Evolutionary conservation across 2,329 filamentous ascomycete species (phyloP).

Genomic region (Aspergillus arachidicola): DNA sequence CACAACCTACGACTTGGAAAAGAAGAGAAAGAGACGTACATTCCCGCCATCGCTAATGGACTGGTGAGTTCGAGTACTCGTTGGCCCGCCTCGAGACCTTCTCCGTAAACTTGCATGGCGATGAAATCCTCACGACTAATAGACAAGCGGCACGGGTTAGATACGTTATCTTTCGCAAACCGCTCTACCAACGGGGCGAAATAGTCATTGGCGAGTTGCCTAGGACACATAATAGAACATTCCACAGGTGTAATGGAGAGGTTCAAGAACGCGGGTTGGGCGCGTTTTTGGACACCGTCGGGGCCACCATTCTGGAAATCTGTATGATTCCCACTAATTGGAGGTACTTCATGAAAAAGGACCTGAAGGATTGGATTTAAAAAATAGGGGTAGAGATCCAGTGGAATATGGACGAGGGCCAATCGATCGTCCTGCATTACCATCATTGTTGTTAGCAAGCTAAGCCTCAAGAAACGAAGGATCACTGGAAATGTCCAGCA

Average conservation of each 20-base stretch:
- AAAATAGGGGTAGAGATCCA: slow-evolving; percentile 74
- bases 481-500: background rate
- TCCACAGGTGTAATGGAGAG: slow-evolving; percentile 90
- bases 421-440: slow-evolving; percentile 74
- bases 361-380: slow-evolving; percentile 85
- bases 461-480: slow-evolving; percentile 7
- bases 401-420: slow-evolving; percentile 86
- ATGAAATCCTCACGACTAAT: slow-evolving; percentile 84
- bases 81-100: slow-evolving; percentile 87
- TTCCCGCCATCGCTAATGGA: slow-evolving; percentile 85
- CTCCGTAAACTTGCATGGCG: slow-evolving; percentile 85
- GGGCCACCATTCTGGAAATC: slow-evolving; percentile 37
- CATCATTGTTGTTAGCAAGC: slow-evolving; percentile 21
- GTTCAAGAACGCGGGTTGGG: slow-evolving; percentile 81
- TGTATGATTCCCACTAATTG: slow-evolving; percentile 44
- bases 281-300: slow-evolving; percentile 40
- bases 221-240: slow-evolving; percentile 87
- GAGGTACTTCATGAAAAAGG: slow-evolving; percentile 64
- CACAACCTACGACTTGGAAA: background rate
- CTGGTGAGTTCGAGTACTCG: slow-evolving; percentile 89
- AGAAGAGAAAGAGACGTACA: slow-evolving; percentile 52
- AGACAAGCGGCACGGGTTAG: slow-evolving; percentile 58
- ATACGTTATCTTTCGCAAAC: slow-evolving; percentile 53
- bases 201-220: slow-evolving; percentile 70
- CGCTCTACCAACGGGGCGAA: slow-evolving; percentile 71